phyloP scores from a whole-genome alignment of 805 yeast genomes.

The Lipomyces chichibuensis region DNA sequence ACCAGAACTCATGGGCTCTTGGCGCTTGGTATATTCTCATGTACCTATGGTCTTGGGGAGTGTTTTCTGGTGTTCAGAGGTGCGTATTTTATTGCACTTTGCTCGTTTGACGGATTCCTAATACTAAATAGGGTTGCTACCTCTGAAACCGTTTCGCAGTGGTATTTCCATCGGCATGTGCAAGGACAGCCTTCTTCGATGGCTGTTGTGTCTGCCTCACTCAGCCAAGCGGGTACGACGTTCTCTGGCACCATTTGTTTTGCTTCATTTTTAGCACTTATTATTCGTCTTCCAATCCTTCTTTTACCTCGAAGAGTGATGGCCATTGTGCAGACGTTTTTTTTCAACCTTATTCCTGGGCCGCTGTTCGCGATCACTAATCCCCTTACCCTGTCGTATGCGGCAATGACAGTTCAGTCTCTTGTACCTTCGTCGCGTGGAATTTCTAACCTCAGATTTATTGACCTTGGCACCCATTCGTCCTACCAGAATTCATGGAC shows the following conservation, averaged over 20 bases:
- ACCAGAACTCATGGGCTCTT: slow-evolving; percentile 42
- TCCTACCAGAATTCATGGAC: slow-evolving; percentile 38
- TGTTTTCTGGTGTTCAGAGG: slow-evolving; percentile 46
- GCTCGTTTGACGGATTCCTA: background rate
- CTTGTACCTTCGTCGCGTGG: slow-evolving; percentile 44
- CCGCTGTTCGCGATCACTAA: slow-evolving; percentile 41
- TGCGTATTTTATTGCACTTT: slow-evolving; percentile 1
- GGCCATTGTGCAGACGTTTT: slow-evolving; percentile 36
- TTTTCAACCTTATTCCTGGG: slow-evolving; percentile 39
- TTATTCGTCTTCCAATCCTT: slow-evolving; percentile 45
- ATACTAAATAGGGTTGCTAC: slow-evolving; percentile 39
- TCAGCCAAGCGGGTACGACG: slow-evolving; percentile 40
- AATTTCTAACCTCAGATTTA: slow-evolving; percentile 33
- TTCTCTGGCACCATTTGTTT: slow-evolving; percentile 47
- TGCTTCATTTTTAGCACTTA: slow-evolving; percentile 42
- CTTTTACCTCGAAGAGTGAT: slow-evolving; percentile 44
- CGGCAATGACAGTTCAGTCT: slow-evolving; percentile 44
- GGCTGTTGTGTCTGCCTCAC: slow-evolving; percentile 36
- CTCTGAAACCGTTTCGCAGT: slow-evolving; percentile 45
- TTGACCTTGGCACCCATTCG: slow-evolving; percentile 29
- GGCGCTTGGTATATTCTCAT: slow-evolving; percentile 43
- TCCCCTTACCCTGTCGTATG: slow-evolving; percentile 47
- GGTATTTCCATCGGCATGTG: slow-evolving; percentile 45
- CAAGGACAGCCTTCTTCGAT: slow-evolving; percentile 36
- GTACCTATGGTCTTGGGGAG: slow-evolving; percentile 51